Evolutionary conservation across 2,329 filamentous ascomycete genomes (phyloP), one percentile per base, ranked within the genome.

Genomic region (Cladophialophora chaetospira): DNA sequence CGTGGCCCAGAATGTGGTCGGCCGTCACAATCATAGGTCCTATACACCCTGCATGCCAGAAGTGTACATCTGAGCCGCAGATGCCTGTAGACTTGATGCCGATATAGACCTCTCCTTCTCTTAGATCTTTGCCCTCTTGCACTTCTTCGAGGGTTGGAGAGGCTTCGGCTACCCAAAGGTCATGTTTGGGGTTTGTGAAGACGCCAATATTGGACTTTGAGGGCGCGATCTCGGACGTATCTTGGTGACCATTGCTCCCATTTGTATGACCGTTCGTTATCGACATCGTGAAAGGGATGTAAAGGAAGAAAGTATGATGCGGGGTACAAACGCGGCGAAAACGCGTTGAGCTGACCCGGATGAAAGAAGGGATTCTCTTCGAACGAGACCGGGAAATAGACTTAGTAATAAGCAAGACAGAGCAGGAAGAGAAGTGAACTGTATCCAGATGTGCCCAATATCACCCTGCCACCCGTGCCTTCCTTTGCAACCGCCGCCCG

Each of bases 11-110:
- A 69, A 97, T 91, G 74, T 97, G 93, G 69, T 92, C 88, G 69
- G 83, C 88, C 65, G 83, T 82, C 45, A 97, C 93, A 62, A 97
- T 87, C 92, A 97, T 97, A 65, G 92, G 92, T 25, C 93, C 93
- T 71, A 97, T 97, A 77, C 89, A 89, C 65, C 93, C 93, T 47
- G 88, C 88, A 71, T 95, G 90, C 93, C 93, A 97, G 79, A 97
- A 97, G 77, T 97, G 93, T 55, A 97, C 87, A 74, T 97, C 92
- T 59, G 90, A 96, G 56, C 93, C 93, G 80, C 94, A 97, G 68
- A 97, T 97, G 55, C 94, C 94, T 5, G 93, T 97, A 75, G 89
- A 96, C 75, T 93, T 90, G 73, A 97, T 85, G 53, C 89, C 90
- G 61, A 97, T 74, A 23, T 90, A 91, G 46, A 97, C 91, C 75